Percentiles rank a stretch among this genome's conserved stretches.
Evolutionary conservation across 371 early-diverging fungal species (phyloP).

Genomic region (Choanephora cucurbitarum): DNA sequence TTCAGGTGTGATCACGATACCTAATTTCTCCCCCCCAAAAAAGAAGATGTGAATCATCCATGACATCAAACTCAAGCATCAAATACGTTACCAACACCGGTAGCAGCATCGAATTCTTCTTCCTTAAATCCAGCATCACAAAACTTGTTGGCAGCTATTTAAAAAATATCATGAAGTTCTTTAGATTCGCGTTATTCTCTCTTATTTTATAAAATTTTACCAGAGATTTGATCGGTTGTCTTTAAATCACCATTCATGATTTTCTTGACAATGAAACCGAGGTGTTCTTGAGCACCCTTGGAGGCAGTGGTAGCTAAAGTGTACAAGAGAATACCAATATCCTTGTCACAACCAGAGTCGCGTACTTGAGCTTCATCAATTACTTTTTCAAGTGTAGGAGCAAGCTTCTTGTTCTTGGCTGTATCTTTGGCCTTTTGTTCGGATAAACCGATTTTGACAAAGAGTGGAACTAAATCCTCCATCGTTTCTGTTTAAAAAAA

Average conservation of each 20-base stretch:
- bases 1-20: constrained; percentile 73
- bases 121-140: constrained; percentile 66
- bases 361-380: constrained; percentile 68
- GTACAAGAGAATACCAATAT: constrained; percentile 80
- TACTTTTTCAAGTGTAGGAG: constrained; percentile 69
- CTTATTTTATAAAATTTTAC: constrained; percentile 57
- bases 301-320: constrained; percentile 85
- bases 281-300: constrained; percentile 73
- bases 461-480: constrained; percentile 66
- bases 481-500: constrained; percentile 19
- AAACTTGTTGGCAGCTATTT: constrained; percentile 88
- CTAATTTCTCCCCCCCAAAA: neutral
- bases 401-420: constrained; percentile 91
- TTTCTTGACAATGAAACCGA: constrained; percentile 75
- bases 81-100: constrained; percentile 83
- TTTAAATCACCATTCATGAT: constrained; percentile 73
- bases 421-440: constrained; percentile 94
- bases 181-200: too few relatives aligned
- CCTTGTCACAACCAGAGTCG: constrained; percentile 64
- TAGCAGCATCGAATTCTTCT: constrained; percentile 74
- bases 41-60: neutral
- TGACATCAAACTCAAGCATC: too few relatives aligned
- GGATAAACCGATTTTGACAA: constrained; percentile 86
- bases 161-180: neutral
- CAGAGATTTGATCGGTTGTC: constrained; percentile 87